Percentiles rank a stretch among this genome's conserved stretches.
Conservation (phyloP, 1,284 basidiomycete species). For the Leccinum brunneo-olivaceum region DNA sequence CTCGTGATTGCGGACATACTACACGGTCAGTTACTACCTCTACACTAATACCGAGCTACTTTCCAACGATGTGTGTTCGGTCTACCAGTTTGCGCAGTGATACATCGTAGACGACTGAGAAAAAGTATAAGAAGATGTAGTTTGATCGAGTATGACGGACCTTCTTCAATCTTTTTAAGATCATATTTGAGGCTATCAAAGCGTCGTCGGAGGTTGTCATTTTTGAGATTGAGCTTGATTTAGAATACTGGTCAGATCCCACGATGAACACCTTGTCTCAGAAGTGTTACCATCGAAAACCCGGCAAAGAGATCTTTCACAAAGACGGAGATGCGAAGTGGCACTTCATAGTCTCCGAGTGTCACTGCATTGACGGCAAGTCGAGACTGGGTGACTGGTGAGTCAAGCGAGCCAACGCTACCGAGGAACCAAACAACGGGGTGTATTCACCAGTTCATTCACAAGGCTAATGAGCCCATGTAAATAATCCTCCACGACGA, state of each 20-base stretch:
- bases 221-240: conserved; percentile 79
- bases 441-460: conserved; percentile 65
- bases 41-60: conserved; percentile 1
- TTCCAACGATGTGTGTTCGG: conserved; percentile 7
- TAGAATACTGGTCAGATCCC: conserved; percentile 9
- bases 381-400: conserved; percentile 49
- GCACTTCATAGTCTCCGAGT: conserved; percentile 74
- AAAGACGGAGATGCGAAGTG: conserved; percentile 72
- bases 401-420: conserved; percentile 4
- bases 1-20: too few relatives aligned
- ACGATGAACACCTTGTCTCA: conserved; percentile 1
- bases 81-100: conserved; percentile 63
- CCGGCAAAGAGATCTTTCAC: conserved; percentile 79
- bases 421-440: not conserved
- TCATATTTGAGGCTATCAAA: conserved; percentile 85
- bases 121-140: conserved; percentile 6
- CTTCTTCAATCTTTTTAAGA: conserved; percentile 87
- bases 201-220: conserved; percentile 69
- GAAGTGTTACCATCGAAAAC: conserved; percentile 63
- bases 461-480: conserved; percentile 75
- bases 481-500: conserved; percentile 80
- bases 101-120: conserved; percentile 76
- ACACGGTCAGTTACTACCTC: too few relatives aligned
- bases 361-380: conserved; percentile 80
- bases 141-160: conserved; percentile 32